Base-by-base conservation (phyloP, 176 grass and related monocot genomes). In the Oryza glumipatula region DNA sequence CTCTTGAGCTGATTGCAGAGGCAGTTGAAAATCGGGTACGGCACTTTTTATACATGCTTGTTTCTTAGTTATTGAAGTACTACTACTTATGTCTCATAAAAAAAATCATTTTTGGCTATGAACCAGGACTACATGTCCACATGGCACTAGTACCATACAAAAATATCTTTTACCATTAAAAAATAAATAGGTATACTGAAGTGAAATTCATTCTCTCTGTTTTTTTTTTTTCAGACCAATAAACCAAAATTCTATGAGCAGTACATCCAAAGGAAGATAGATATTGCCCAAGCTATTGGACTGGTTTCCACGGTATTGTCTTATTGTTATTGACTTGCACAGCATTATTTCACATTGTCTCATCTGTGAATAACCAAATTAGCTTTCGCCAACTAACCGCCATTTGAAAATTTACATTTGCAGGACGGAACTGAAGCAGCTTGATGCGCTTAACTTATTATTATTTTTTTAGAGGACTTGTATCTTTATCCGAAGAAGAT, bases 231-330 rank as follows among this genome's bases (percentile, higher is more conserved):
- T 11, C 65, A 84, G 82, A 43, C 28, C 1, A 24, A 44, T 30
- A 69, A 36, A 77, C 47, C 82, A 51, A 77, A 30, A 30, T 30
- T 69, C 46, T 84, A 84, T 66, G 64, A 58, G 74, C 32, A 76
- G 23, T 84, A 84, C 30, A 69, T 84, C 65, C 36, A 8, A 76
- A 84, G 68, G 73, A 84, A 84, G 64, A 68, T 84, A 3, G 14
- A 16, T 17, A 76, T 68, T 21, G 73, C 64, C n/a, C 14, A 19
- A 28, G 9, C 63, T 43, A n/a, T 84, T 39, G 64, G 82, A 68
- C 7, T 76, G 63, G 65, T 56, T 39, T 15, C 63, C 14, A 13
- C 8, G 73, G 82, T 84, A 84, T 35, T 83, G 65, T 83, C 56
- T 73, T 49, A 66, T 13, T 66, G 13, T 74, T 73, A 19, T 72